A percentile compares a stretch with the other conserved stretches of the same genome.
phyloP scores from a whole-genome alignment of 140 eudicot genomes.

The Eryngium alpinum region DNA sequence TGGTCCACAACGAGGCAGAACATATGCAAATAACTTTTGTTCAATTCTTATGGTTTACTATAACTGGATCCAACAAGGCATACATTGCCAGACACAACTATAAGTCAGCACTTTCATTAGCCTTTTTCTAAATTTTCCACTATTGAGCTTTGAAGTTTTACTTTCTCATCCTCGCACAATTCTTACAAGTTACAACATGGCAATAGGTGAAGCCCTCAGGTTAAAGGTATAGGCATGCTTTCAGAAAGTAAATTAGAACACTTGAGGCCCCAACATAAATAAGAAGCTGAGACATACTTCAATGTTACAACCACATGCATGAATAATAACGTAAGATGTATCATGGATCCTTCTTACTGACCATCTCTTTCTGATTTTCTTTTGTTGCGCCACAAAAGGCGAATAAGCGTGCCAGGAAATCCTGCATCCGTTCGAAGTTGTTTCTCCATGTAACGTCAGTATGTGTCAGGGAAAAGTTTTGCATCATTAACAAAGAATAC shows the following conservation, averaged over 20 bases:
- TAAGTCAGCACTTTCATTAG: not conserved
- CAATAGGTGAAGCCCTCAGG: not conserved
- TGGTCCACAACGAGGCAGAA: not conserved
- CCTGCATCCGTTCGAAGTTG: conserved; percentile 92
- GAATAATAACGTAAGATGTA: not conserved
- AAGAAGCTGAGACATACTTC: no score
- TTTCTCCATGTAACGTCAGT: conserved; percentile 93
- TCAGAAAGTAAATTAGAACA: not conserved
- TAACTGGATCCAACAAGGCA: not conserved
- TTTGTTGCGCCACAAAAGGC: conserved; percentile 95
- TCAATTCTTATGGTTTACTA: no score
- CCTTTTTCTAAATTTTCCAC: not conserved
- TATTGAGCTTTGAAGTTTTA: not conserved
- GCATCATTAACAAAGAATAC: conserved; percentile 98
- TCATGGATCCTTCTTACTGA: conserved; percentile 23
- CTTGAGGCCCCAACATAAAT: no score
- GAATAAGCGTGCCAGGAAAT: conserved; percentile 83
- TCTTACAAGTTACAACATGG: not conserved
- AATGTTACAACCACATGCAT: not conserved
- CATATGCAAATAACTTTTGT: not conserved
- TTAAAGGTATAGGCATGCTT: not conserved
- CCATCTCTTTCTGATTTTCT: conserved; percentile 54
- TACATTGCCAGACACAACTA: not conserved
- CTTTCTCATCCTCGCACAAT: not conserved
- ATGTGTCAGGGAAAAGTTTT: conserved; percentile 83